Evolutionary conservation across 805 yeast species (phyloP).

Genomic region (Schwanniomyces sp.): DNA sequence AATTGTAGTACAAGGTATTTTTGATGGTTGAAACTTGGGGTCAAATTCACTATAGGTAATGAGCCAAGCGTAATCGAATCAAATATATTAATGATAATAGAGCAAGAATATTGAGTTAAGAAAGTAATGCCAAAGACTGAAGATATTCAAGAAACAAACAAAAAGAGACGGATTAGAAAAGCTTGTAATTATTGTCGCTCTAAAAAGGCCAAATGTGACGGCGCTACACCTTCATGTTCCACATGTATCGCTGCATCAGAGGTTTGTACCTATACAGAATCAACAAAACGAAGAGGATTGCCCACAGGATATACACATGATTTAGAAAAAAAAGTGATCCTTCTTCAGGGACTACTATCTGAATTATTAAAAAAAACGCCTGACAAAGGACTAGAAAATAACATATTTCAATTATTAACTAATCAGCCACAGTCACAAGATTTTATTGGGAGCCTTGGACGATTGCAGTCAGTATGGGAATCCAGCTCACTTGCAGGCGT

Average conservation of each 20-base stretch:
- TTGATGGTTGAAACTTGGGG: not conserved
- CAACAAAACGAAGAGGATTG: slow-evolving; percentile 18
- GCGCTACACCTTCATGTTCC: slow-evolving; percentile 17
- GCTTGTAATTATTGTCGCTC: slow-evolving; percentile 24
- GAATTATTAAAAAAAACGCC: not conserved
- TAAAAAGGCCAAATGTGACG: slow-evolving; percentile 25
- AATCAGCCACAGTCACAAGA: slow-evolving; percentile 1
- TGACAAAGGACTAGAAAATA: not conserved
- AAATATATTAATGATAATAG: not conserved
- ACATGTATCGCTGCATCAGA: slow-evolving; percentile 10
- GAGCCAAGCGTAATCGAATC: not conserved
- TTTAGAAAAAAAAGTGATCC: slow-evolving; percentile 15
- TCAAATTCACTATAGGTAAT: not conserved
- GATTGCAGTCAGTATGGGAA: slow-evolving; percentile 6
- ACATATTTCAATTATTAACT: slow-evolving; percentile 1
- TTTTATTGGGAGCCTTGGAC: slow-evolving; percentile 2
- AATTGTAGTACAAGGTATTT: not conserved
- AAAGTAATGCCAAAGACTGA: not conserved
- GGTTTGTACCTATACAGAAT: slow-evolving; percentile 13
- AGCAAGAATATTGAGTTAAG: not conserved
- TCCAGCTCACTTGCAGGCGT: slow-evolving; percentile 3
- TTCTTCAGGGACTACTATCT: slow-evolving; percentile 14
- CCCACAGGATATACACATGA: slow-evolving; percentile 21
- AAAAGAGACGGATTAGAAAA: slow-evolving; percentile 18
- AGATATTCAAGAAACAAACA: slow-evolving; percentile 3